These are phyloP conservation scores for Leccinum barrowsii DNA, from an alignment of 768 basidiomycete genomes.

Conservation along the genomic window DNA sequence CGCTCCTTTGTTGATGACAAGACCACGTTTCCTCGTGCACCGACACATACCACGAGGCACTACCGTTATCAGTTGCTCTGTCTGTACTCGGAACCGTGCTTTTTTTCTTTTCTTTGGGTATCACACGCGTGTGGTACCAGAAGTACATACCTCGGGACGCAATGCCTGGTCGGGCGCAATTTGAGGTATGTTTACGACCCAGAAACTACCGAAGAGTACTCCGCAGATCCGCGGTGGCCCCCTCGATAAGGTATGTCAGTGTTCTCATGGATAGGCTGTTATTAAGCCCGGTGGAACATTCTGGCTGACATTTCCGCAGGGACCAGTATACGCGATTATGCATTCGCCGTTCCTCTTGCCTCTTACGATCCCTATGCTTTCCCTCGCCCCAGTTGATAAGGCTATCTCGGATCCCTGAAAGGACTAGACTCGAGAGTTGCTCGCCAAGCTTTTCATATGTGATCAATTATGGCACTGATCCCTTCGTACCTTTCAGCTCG, in stretches of 20 bases:
- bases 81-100: constrained; percentile 12
- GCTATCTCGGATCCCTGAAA: constrained; percentile 26
- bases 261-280: constrained; percentile 23
- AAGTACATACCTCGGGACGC: constrained; percentile 14
- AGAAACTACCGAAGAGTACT: constrained; percentile 1
- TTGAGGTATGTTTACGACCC: constrained; percentile 2
- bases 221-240: constrained; percentile 30
- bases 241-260: constrained; percentile 19
- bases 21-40: constrained; percentile 2
- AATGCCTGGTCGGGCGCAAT: constrained; percentile 1
- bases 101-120: not conserved
- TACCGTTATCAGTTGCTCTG: not conserved
- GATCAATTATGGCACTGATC: constrained; percentile 17
- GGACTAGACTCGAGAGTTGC: constrained; percentile 22
- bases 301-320: constrained; percentile 17
- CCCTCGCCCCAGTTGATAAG: constrained; percentile 21
- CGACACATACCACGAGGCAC: constrained; percentile 7
- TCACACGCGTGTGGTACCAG: not conserved
- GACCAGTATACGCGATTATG: constrained; percentile 13
- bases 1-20: not conserved
- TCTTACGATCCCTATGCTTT: constrained; percentile 18
- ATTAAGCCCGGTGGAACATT: constrained; percentile 20
- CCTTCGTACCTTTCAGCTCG: constrained; percentile 20
- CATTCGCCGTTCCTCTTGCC: constrained; percentile 27
- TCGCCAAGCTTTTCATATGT: constrained; percentile 19